Conservation (phyloP, 257 asterid genomes). For the Solanum pinnatisectum region DNA sequence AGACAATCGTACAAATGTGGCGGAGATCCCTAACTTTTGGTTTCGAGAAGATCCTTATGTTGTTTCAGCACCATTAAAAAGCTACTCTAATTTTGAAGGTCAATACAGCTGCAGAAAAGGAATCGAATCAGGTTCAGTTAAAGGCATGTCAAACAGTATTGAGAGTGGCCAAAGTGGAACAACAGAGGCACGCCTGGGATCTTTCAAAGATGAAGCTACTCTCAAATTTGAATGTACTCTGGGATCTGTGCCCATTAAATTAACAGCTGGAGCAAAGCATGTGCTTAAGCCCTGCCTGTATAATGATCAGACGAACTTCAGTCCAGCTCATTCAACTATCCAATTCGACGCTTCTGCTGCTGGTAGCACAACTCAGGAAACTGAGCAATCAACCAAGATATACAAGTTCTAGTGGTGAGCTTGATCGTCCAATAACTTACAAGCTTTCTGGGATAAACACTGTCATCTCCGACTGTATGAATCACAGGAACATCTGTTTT, state of each 20-base stretch:
- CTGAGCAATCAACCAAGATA: constrained; percentile 20
- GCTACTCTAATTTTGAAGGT: constrained; percentile 5
- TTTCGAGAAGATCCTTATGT: constrained; percentile 18
- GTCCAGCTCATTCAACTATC: constrained; percentile 17
- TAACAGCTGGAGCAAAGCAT: constrained; percentile 35
- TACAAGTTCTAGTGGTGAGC: constrained; percentile 21
- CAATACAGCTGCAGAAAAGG: constrained; percentile 2
- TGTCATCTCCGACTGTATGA: background rate
- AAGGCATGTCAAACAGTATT: background rate
- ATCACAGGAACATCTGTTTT: background rate
- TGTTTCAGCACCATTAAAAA: constrained; percentile 5
- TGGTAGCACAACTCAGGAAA: constrained; percentile 13
- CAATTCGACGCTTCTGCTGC: constrained; percentile 8
- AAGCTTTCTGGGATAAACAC: background rate
- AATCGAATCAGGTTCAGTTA: constrained; percentile 14
- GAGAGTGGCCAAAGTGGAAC: constrained; percentile 12
- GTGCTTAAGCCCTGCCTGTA: constrained; percentile 26
- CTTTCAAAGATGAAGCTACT: constrained; percentile 3
- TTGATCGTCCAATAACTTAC: background rate
- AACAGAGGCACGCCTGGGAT: constrained; percentile 2
- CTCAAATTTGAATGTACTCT: constrained; percentile 6
- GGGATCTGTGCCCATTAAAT: constrained; percentile 27
- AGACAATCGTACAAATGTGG: constrained; percentile 14
- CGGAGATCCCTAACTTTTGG: constrained; percentile 24
- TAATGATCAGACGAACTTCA: constrained; percentile 17